Percentiles rank a stretch among this genome's conserved stretches.
These are phyloP conservation scores for Leccinum rimulosum DNA, from an alignment of 768 basidiomycete genomes.

Conservation along the genomic window DNA sequence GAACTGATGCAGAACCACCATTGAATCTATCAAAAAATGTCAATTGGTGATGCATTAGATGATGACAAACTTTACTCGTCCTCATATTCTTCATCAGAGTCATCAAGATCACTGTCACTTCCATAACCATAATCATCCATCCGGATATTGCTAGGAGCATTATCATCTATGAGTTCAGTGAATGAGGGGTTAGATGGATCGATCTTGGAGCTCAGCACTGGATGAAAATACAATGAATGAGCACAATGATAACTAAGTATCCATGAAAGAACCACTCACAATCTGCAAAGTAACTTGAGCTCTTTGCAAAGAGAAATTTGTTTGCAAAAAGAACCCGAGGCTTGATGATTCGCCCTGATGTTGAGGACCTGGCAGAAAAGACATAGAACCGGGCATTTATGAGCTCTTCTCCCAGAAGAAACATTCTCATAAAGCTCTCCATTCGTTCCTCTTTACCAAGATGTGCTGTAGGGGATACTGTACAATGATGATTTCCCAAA, in stretches of 20 bases:
- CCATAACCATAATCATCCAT: too few relatives aligned
- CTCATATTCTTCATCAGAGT: too few relatives aligned
- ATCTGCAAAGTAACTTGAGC: slow-evolving; percentile 26
- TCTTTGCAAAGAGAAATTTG: slow-evolving; percentile 22
- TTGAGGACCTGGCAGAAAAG: slow-evolving; percentile 17
- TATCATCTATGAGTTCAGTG: too few relatives aligned
- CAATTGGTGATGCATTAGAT: too few relatives aligned
- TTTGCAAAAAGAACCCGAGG: slow-evolving; percentile 29
- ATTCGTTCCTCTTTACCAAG: slow-evolving; percentile 10
- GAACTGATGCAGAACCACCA: too few relatives aligned
- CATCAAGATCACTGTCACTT: too few relatives aligned
- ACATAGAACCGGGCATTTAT: slow-evolving; percentile 31
- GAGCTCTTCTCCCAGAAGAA: slow-evolving; percentile 27
- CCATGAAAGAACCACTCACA: slow-evolving; percentile 11
- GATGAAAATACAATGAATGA: not conserved
- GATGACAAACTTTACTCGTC: too few relatives aligned
- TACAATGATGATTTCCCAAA: too few relatives aligned
- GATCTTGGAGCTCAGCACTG: slow-evolving; percentile 13
- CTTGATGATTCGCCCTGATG: slow-evolving; percentile 7
- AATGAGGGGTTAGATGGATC: not conserved
- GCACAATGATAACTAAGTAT: not conserved
- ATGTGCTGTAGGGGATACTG: not conserved
- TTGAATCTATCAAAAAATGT: too few relatives aligned
- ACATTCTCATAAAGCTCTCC: slow-evolving; percentile 23
- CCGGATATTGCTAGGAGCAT: too few relatives aligned